Conservation (phyloP, 768 basidiomycete species). For the Podaxis sp. region DNA sequence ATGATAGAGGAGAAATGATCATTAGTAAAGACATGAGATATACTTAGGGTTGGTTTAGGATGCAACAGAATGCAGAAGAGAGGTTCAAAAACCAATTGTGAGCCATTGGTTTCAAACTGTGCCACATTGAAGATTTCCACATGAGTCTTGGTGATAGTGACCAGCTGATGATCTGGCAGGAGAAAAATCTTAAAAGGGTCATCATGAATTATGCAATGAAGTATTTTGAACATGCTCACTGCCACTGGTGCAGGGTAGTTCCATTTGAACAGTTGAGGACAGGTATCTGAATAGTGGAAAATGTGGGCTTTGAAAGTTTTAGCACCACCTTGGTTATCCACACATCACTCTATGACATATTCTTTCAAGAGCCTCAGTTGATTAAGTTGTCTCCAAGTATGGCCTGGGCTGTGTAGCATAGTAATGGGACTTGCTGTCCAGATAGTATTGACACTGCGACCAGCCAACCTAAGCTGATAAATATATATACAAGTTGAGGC, state of each 20-base stretch:
- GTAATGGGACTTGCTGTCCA: not conserved
- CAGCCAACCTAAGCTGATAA: not conserved
- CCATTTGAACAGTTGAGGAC: not conserved
- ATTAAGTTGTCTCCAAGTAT: not conserved
- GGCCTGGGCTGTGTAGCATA: not conserved
- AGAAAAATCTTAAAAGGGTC: not conserved
- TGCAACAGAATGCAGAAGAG: not conserved
- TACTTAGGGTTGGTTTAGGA: not conserved
- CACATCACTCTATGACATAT: not conserved
- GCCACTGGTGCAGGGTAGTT: not conserved
- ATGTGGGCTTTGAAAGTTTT: not conserved
- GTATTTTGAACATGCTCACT: not conserved
- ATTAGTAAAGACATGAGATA: not conserved
- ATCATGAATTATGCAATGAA: not conserved
- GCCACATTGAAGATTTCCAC: not conserved
- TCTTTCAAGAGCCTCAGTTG: not conserved
- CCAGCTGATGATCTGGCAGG: not conserved
- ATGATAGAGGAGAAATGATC: not conserved
- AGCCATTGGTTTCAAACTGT: no score
- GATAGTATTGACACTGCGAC: not conserved
- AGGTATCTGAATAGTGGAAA: not conserved
- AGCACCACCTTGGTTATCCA: not conserved
- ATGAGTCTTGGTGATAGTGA: not conserved
- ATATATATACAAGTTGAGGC: not conserved
- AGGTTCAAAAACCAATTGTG: not conserved